Evolutionary conservation across 2,329 filamentous ascomycete genomes (phyloP).

Genomic region (Penicillium concentricum): DNA sequence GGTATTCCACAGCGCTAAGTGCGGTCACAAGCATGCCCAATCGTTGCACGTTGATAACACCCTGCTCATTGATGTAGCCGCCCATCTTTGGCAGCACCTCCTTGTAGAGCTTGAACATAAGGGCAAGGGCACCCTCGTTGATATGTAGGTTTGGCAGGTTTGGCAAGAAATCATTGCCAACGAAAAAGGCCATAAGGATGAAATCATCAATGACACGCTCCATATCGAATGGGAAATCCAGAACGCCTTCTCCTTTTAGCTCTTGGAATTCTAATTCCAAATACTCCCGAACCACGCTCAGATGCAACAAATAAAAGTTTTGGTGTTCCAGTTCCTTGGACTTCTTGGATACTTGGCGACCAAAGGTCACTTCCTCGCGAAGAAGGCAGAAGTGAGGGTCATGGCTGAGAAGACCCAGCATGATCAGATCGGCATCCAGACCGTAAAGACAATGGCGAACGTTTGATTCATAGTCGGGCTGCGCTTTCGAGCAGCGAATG

Average conservation of each 20-base stretch:
- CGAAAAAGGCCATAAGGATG: conserved; percentile 98
- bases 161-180: conserved; percentile 97
- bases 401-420: conserved; percentile 94
- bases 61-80: conserved; percentile 95
- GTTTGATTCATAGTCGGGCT: conserved; percentile 88
- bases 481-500: conserved; percentile 94
- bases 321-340: conserved; percentile 97
- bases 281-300: conserved; percentile 97
- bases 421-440: conserved; percentile 95
- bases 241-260: conserved; percentile 68
- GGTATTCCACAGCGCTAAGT: conserved; percentile 81
- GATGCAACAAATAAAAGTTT: conserved; percentile 95
- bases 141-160: conserved; percentile 96
- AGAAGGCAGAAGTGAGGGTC: conserved; percentile 97
- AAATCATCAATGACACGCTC: conserved; percentile 98
- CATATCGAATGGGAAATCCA: conserved; percentile 83
- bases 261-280: conserved; percentile 96
- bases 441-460: conserved; percentile 96
- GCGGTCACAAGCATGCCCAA: conserved; percentile 76
- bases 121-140: conserved; percentile 92
- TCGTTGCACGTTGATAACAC: conserved; percentile 82
- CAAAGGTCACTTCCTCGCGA: conserved; percentile 97
- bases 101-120: conserved; percentile 98
- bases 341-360: conserved; percentile 80
- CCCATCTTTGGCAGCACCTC: conserved; percentile 79